A percentile compares a stretch with the other conserved stretches of the same genome.
Evolutionary conservation across 495 filamentous ascomycete genomes (phyloP).

Genomic region (Penicillium cinerascens): DNA sequence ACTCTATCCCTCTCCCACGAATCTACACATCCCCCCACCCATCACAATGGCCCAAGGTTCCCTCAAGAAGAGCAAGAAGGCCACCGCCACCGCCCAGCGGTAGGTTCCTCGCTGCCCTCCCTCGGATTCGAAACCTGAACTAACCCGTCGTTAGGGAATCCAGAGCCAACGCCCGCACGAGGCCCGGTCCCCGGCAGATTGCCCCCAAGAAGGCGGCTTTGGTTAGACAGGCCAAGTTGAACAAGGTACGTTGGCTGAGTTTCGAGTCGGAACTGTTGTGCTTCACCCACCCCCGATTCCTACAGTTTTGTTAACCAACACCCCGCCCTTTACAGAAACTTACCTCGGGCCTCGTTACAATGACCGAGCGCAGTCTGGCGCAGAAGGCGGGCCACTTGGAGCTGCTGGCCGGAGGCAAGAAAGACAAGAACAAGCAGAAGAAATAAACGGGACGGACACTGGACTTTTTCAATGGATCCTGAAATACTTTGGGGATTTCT

Average conservation of each 20-base stretch:
- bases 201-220: slow-evolving; percentile 65
- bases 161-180: slow-evolving; percentile 29
- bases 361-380: slow-evolving; percentile 65
- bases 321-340: slow-evolving; percentile 64
- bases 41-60: slow-evolving; percentile 36
- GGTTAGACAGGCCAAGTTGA: slow-evolving; percentile 57
- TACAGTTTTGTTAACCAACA: too few species aligned
- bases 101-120: slow-evolving; percentile 13
- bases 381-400: slow-evolving; percentile 72
- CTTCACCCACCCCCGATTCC: too few species aligned
- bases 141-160: background rate
- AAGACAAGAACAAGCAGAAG: slow-evolving; percentile 38
- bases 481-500: too few species aligned
- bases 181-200: slow-evolving; percentile 58
- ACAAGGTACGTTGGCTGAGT: slow-evolving; percentile 58
- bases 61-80: slow-evolving; percentile 37
- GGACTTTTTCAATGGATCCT: too few species aligned
- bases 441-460: slow-evolving; percentile 1
- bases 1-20: background rate
- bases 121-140: background rate
- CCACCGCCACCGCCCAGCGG: slow-evolving; percentile 28
- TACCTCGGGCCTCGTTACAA: slow-evolving; percentile 56
- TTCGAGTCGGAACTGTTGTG: too few species aligned
- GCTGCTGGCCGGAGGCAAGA: slow-evolving; percentile 63
- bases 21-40: background rate